These are phyloP conservation scores for Gossypium aridum DNA, from an alignment of 441 rosid species.

Conservation along the genomic window DNA sequence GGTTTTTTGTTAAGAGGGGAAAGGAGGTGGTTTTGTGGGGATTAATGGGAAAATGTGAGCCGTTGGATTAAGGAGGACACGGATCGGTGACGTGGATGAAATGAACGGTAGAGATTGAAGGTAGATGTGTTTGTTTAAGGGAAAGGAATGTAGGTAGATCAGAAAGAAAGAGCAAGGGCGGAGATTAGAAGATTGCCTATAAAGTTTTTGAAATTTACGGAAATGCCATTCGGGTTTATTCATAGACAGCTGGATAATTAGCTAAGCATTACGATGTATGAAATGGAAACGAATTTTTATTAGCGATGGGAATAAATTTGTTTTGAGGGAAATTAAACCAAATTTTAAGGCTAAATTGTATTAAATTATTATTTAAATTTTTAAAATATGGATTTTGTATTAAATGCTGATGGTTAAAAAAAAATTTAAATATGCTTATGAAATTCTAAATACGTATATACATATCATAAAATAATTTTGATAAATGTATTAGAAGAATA, in stretches of 20 bases:
- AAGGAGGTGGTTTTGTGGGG: slow-evolving; percentile 4
- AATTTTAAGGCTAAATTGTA: no score
- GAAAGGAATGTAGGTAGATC: not conserved
- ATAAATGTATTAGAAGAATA: no score
- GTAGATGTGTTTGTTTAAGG: slow-evolving; percentile 43
- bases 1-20: not conserved
- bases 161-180: not conserved
- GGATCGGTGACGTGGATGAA: slow-evolving; percentile 39
- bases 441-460: no score
- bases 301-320: no score
- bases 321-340: no score
- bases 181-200: not conserved
- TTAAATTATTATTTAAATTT: no score
- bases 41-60: slow-evolving; percentile 9
- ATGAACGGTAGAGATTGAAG: slow-evolving; percentile 28
- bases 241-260: not conserved
- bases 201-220: not conserved
- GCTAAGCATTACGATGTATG: not conserved
- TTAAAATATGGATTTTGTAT: no score
- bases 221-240: not conserved
- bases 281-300: no score
- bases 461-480: no score
- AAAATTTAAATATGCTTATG: no score
- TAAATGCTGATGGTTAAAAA: no score
- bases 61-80: slow-evolving; percentile 23